Evolutionary conservation across 2,329 filamentous ascomycete genomes (phyloP).

Genomic region (Trematosphaeria pertusa): DNA sequence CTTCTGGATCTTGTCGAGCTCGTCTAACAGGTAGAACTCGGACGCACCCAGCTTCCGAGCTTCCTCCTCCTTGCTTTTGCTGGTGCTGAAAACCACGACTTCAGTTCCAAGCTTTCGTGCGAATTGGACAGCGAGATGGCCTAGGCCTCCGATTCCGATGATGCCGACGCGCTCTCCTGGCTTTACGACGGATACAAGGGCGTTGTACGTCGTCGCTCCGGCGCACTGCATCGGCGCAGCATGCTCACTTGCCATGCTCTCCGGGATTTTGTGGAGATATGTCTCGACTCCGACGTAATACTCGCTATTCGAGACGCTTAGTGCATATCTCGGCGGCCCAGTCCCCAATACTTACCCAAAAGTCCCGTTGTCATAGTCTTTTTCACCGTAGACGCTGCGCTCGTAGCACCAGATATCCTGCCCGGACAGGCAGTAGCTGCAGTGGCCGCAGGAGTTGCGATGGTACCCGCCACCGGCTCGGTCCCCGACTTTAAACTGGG

Average conservation of each 20-base stretch:
- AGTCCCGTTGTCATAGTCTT: slow-evolving; percentile 25
- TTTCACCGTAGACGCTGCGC: slow-evolving; percentile 45
- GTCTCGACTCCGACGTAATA: slow-evolving; percentile 27
- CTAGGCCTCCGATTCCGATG: slow-evolving; percentile 81
- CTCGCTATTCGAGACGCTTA: slow-evolving; percentile 11
- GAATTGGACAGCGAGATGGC: slow-evolving; percentile 79
- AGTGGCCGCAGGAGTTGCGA: slow-evolving; percentile 43
- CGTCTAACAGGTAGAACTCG: slow-evolving; percentile 32
- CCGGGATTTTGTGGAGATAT: slow-evolving; percentile 28
- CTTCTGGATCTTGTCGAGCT: slow-evolving; percentile 26
- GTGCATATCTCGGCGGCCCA: background rate
- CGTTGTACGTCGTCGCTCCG: slow-evolving; percentile 68
- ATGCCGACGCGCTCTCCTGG: slow-evolving; percentile 83
- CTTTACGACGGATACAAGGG: slow-evolving; percentile 73
- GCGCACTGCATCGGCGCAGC: slow-evolving; percentile 31
- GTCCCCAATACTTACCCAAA: slow-evolving; percentile 5
- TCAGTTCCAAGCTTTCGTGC: slow-evolving; percentile 26
- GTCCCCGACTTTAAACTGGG: slow-evolving; percentile 27
- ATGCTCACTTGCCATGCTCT: slow-evolving; percentile 20
- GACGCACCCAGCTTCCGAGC: slow-evolving; percentile 24
- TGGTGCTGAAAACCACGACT: slow-evolving; percentile 31
- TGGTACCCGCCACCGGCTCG: slow-evolving; percentile 50
- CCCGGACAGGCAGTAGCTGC: slow-evolving; percentile 35
- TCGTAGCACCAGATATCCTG: slow-evolving; percentile 45
- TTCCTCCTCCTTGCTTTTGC: slow-evolving; percentile 25